Evolutionary conservation across 352 stramenopile species (phyloP).

Genomic region (Globisporangium spiculum): DNA sequence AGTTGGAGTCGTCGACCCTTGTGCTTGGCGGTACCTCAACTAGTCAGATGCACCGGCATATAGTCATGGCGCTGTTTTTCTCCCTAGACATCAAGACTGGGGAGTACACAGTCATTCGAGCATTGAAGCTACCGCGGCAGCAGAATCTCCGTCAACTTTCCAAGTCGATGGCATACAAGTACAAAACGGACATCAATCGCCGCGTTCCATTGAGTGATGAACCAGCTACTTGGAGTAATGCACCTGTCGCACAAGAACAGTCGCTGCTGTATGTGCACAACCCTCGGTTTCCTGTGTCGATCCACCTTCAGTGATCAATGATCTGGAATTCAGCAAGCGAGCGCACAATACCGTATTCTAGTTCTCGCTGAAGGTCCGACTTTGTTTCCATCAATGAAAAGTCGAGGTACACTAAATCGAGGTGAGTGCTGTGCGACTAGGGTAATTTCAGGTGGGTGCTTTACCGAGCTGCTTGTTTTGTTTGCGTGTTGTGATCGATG

Average conservation of each 20-base stretch:
- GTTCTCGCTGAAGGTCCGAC: neutral
- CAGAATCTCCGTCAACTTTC: conserved; percentile 32
- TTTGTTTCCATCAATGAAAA: too few species aligned
- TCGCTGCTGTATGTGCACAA: conserved; percentile 45
- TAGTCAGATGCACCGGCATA: conserved; percentile 8
- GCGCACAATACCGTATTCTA: neutral
- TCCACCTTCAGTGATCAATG: conserved; percentile 27
- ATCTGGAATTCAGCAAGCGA: neutral
- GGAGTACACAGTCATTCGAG: conserved; percentile 39
- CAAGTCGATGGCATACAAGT: conserved; percentile 27
- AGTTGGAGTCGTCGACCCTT: conserved; percentile 23
- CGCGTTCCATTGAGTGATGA: conserved; percentile 16
- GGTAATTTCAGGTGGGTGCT: neutral
- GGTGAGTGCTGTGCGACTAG: neutral
- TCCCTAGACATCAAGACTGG: conserved; percentile 43
- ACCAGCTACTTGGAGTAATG: conserved; percentile 34
- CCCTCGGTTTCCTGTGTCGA: conserved; percentile 41
- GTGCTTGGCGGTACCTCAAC: neutral
- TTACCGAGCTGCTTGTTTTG: neutral
- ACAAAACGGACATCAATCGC: conserved; percentile 26
- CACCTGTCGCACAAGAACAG: conserved; percentile 33
- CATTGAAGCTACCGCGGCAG: conserved; percentile 34
- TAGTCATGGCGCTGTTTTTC: conserved; percentile 42
- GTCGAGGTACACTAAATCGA: neutral
- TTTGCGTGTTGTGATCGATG: neutral